A percentile compares a stretch with the other conserved stretches of the same genome.
Evolutionary conservation across 208 protist genomes (phyloP).

Genomic region (Trypanosoma grayi): DNA sequence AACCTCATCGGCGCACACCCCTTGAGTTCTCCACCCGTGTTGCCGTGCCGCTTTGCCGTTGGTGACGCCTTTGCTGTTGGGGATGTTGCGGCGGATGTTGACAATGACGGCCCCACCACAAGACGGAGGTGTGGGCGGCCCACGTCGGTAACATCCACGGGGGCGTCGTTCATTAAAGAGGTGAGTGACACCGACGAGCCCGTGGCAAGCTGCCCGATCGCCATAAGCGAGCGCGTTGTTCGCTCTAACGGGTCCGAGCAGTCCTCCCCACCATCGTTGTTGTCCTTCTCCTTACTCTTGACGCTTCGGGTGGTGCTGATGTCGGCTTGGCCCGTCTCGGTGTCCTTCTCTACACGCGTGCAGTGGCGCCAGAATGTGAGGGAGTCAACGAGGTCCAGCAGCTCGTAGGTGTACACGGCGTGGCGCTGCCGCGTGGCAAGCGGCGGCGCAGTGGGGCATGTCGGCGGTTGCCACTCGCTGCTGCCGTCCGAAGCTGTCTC

Average conservation of each 20-base stretch:
- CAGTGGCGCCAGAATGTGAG: neutral
- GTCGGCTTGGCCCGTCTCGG: neutral
- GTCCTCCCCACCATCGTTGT: neutral
- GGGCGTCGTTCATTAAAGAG: neutral
- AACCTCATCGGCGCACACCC: conserved; percentile 25
- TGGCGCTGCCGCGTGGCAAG: conserved; percentile 5
- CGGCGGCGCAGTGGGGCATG: neutral
- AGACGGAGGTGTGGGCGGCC: neutral
- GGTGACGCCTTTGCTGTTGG: no score
- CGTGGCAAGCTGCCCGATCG: neutral
- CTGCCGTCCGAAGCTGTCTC: neutral
- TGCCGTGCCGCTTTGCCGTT: no score
- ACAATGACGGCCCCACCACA: neutral
- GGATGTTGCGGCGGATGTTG: conserved; percentile 11
- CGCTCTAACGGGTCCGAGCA: neutral
- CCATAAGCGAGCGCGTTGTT: neutral
- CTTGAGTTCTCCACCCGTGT: no score
- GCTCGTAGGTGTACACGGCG: conserved; percentile 8
- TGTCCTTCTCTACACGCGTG: neutral
- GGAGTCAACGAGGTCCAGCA: conserved; percentile 16
- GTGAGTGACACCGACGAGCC: neutral
- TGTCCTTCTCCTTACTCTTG: neutral
- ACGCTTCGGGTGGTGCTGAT: neutral
- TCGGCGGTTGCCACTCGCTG: neutral
- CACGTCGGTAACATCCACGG: neutral